These are phyloP conservation scores for Coccomyxa subellipsoidea DNA, from an alignment of 163 green algal genomes.

Conservation along the genomic window DNA sequence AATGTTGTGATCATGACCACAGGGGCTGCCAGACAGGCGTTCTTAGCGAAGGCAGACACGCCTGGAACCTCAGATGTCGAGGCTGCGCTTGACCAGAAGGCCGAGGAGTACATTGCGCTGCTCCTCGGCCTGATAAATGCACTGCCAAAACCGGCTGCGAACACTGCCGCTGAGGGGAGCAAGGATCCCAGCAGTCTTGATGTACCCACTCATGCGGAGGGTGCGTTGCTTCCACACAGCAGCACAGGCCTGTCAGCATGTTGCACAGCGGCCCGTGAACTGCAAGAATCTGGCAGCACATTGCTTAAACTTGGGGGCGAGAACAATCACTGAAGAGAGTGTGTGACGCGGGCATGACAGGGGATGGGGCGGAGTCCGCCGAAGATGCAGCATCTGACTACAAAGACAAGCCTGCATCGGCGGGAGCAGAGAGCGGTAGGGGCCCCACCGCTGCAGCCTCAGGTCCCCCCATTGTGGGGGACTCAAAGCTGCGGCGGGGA, in stretches of 20 bases:
- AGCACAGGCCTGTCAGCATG: too few relatives aligned
- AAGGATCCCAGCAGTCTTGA: too few relatives aligned
- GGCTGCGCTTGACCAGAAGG: neutral
- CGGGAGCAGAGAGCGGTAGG: neutral
- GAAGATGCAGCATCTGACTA: neutral
- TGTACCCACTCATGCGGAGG: neutral
- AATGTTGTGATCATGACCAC: too few relatives aligned
- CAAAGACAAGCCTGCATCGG: neutral
- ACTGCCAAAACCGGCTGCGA: neutral
- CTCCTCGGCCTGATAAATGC: neutral
- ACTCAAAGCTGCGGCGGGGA: neutral
- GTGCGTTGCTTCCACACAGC: too few relatives aligned
- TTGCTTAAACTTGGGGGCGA: too few relatives aligned
- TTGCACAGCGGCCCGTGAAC: too few relatives aligned
- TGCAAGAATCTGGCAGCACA: too few relatives aligned
- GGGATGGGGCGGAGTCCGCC: neutral
- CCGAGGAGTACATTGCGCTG: conserved; percentile 13
- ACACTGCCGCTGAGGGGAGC: too few relatives aligned
- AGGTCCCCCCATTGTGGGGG: neutral
- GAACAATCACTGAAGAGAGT: too few relatives aligned
- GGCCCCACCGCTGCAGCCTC: neutral
- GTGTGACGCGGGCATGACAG: neutral
- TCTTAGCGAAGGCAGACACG: neutral
- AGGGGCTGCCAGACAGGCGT: neutral
- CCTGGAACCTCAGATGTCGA: neutral